Percentiles rank a stretch among this genome's conserved stretches.
Evolutionary conservation across 78 protist genomes (phyloP).

Genomic region (Capsaspora owczarzaki): DNA sequence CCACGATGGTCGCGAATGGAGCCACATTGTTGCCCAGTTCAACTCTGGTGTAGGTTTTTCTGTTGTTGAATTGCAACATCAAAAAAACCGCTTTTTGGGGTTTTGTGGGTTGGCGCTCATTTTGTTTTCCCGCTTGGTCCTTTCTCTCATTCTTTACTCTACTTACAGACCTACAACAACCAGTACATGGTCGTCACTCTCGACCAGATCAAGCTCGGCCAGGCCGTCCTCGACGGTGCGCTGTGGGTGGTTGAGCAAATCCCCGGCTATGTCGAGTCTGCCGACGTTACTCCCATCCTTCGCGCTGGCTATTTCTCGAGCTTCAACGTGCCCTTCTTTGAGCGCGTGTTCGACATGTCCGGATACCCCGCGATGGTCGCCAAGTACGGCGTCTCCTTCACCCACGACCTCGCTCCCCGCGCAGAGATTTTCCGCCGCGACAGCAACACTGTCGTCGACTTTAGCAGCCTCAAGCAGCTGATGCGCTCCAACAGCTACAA

Average conservation of each 20-base stretch:
- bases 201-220: background rate
- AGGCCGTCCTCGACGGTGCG: conserved; percentile 36
- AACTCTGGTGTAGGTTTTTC: conserved; percentile 51
- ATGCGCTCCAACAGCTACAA: conserved; percentile 61
- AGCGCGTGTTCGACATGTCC: conserved; percentile 39
- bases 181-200: conserved; percentile 45
- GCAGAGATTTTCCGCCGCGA: conserved; percentile 24
- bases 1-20: conserved; percentile 23
- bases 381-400: background rate
- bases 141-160: no score
- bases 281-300: conserved; percentile 43
- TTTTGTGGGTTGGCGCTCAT: no score
- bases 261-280: conserved; percentile 55
- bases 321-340: conserved; percentile 75
- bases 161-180: conserved; percentile 51
- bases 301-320: conserved; percentile 56
- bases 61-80: no score
- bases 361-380: conserved; percentile 44
- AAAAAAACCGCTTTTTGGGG: no score
- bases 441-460: background rate
- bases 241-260: conserved; percentile 71
- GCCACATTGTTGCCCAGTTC: background rate
- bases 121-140: no score
- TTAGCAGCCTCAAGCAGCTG: conserved; percentile 24
- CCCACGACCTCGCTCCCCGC: background rate